phyloP scores from a whole-genome alignment of 306 rosid species.

The Prosopis cineraria region DNA sequence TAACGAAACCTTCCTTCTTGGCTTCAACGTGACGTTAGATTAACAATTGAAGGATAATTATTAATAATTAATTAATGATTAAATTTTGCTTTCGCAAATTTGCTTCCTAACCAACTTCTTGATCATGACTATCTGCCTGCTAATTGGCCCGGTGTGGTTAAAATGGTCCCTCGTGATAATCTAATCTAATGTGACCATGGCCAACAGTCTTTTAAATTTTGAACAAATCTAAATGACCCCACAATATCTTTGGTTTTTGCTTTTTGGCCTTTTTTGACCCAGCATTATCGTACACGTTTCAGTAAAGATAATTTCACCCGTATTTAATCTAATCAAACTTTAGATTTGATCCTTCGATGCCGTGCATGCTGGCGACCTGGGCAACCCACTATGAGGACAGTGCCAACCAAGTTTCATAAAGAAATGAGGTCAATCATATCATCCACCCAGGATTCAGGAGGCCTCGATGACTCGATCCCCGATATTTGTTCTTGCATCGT shows the following conservation, averaged over 20 bases:
- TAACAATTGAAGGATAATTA: neutral
- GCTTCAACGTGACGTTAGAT: conserved; percentile 6
- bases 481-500: neutral
- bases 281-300: neutral
- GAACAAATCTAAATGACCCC: neutral
- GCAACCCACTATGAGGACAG: conserved; percentile 17
- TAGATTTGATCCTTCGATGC: neutral
- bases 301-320: neutral
- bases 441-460: neutral
- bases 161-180: neutral
- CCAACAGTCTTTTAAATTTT: too few species aligned
- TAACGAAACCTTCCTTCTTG: neutral
- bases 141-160: neutral
- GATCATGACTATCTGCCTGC: neutral
- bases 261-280: too few species aligned
- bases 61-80: too few species aligned
- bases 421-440: neutral
- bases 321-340: too few species aligned
- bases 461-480: neutral
- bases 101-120: neutral
- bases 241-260: too few species aligned
- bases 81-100: neutral
- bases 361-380: neutral
- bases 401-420: neutral
- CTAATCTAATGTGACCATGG: neutral